phyloP scores from a whole-genome alignment of 345 rosid genomes.

The Pistacia atlantica region DNA sequence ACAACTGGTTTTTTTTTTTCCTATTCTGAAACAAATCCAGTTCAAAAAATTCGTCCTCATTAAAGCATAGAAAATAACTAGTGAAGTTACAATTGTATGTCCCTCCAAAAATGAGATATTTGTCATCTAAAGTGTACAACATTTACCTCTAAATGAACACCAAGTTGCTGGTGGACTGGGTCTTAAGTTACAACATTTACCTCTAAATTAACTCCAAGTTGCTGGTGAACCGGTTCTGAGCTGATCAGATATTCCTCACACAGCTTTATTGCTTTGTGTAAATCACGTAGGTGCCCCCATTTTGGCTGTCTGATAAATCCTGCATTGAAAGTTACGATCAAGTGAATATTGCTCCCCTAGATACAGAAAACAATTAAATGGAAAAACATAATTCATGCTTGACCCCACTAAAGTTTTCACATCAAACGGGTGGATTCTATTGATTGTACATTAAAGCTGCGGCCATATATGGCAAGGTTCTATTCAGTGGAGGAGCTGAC shows the following conservation, averaged over 20 bases:
- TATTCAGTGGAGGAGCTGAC: no score
- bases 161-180: conserved; percentile 44
- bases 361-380: not conserved
- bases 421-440: no score
- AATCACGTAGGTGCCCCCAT: conserved; percentile 64
- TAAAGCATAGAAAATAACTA: not conserved
- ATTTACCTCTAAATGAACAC: conserved; percentile 50
- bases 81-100: not conserved
- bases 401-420: not conserved
- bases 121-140: not conserved
- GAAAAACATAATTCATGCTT: not conserved
- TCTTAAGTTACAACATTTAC: conserved; percentile 36
- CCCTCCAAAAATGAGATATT: not conserved
- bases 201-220: conserved; percentile 53
- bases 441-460: no score
- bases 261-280: conserved; percentile 58
- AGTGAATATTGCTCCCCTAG: not conserved
- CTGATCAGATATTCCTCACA: conserved; percentile 58
- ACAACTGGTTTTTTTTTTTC: no score
- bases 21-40: no score
- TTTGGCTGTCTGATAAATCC: conserved; percentile 71
- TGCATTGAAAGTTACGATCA: conserved; percentile 18
- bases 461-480: no score
- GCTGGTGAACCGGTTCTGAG: conserved; percentile 44
- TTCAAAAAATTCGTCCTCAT: no score